These are phyloP conservation scores for Penium margaritaceum DNA, from an alignment of 139 green algal species.

Conservation along the genomic window DNA sequence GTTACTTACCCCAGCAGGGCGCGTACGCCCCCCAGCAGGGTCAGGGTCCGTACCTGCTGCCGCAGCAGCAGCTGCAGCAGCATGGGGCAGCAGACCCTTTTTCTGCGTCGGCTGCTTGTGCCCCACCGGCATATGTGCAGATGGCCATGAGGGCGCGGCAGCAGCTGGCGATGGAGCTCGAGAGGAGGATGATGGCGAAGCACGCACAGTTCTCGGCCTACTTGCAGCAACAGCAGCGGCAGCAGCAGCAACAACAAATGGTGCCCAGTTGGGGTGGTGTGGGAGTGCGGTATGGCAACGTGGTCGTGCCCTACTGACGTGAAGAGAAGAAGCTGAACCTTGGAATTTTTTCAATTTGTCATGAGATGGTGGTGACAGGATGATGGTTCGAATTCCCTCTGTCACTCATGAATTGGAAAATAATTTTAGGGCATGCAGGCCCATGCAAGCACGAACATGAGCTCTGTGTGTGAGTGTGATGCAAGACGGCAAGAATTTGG, in stretches of 20 bases:
- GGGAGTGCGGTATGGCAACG: conserved; percentile 34
- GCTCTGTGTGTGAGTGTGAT: too few species aligned
- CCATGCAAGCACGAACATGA: too few species aligned
- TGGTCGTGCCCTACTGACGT: conserved; percentile 33
- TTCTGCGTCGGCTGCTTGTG: conserved; percentile 5
- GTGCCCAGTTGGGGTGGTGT: conserved; percentile 1
- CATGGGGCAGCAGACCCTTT: conserved; percentile 12
- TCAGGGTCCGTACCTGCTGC: background rate
- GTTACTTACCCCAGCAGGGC: background rate
- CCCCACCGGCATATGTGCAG: conserved; percentile 32
- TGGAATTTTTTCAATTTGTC: too few species aligned
- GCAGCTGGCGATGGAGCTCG: conserved; percentile 30
- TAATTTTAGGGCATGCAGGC: too few species aligned
- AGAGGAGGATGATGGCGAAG: conserved; percentile 28
- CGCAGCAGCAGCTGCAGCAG: background rate
- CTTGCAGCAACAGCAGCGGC: conserved; percentile 10
- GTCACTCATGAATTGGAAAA: too few species aligned
- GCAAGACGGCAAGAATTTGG: too few species aligned
- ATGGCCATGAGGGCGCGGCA: conserved; percentile 35
- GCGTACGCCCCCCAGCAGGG: background rate
- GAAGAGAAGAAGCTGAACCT: too few species aligned
- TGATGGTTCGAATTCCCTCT: too few species aligned
- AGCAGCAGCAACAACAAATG: background rate
- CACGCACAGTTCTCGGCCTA: conserved; percentile 12
- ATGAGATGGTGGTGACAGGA: too few species aligned